Evolutionary conservation across 169 alveolate species (phyloP).

Genomic region (Eimeria necatrix): DNA sequence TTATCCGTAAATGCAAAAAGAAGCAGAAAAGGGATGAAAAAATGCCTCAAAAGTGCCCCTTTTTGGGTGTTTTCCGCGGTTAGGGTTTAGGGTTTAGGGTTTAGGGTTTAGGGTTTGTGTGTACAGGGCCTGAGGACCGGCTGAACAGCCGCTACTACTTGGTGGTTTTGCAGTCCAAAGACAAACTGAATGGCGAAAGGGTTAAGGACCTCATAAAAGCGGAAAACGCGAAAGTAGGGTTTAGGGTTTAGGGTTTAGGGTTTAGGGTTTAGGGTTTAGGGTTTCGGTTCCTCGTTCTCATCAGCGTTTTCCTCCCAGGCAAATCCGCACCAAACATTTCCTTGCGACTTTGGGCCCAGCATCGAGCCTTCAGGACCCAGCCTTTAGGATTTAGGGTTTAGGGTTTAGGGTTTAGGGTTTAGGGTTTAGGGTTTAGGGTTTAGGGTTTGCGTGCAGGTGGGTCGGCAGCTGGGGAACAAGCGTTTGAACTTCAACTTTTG

Average conservation of each 20-base stretch:
- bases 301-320: neutral
- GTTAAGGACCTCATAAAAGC: slow-evolving; percentile 38
- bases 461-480: slow-evolving; percentile 67
- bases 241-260: slow-evolving; percentile 50
- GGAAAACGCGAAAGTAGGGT: slow-evolving; percentile 75
- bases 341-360: no score
- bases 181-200: slow-evolving; percentile 55
- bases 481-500: slow-evolving; percentile 59
- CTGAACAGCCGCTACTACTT: neutral
- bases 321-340: no score
- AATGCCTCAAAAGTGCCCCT: no score
- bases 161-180: neutral
- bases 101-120: neutral
- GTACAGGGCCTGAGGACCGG: slow-evolving; percentile 9
- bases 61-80: no score
- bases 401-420: slow-evolving; percentile 28
- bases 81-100: no score
- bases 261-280: neutral
- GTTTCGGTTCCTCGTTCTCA: neutral
- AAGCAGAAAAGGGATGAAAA: no score
- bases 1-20: no score
- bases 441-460: slow-evolving; percentile 70
- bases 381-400: neutral
- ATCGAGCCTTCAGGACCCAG: neutral
- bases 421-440: slow-evolving; percentile 58